Conservation (phyloP, 2,329 filamentous ascomycete species). For the Diaporthe humulicola region DNA sequence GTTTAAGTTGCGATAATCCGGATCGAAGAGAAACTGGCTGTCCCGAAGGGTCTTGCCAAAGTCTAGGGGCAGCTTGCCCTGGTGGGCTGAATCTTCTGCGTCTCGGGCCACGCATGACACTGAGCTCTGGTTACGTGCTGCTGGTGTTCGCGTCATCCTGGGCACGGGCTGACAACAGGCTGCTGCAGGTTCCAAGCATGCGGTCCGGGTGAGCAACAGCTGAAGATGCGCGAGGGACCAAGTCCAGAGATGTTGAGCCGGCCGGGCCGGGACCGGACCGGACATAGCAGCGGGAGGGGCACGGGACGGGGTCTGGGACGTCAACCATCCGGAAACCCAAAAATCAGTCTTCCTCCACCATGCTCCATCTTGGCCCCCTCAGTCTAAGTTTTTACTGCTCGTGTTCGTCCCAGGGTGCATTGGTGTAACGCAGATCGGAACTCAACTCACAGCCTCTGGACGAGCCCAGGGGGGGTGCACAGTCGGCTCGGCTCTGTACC, state of each 20-base stretch:
- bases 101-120: background rate
- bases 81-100: background rate
- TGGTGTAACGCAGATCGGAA: background rate
- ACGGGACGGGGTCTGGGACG: no score
- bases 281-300: background rate
- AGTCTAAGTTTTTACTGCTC: background rate
- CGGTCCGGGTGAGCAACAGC: no score
- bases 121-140: background rate
- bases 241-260: background rate
- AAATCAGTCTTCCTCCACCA: background rate
- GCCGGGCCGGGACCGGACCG: conserved; percentile 15
- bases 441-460: background rate
- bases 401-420: background rate
- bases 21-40: conserved; percentile 78
- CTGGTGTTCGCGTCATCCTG: conserved; percentile 6
- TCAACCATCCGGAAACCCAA: background rate
- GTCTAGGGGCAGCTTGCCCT: conserved; percentile 10
- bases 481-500: background rate
- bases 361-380: background rate
- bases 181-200: no score
- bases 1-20: conserved; percentile 80
- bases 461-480: background rate
- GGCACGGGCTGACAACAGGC: background rate
- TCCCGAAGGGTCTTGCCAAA: conserved; percentile 58
- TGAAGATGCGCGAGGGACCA: background rate